Evolutionary conservation across 495 filamentous ascomycete genomes (phyloP).

Genomic region (Penicillium fimorum): DNA sequence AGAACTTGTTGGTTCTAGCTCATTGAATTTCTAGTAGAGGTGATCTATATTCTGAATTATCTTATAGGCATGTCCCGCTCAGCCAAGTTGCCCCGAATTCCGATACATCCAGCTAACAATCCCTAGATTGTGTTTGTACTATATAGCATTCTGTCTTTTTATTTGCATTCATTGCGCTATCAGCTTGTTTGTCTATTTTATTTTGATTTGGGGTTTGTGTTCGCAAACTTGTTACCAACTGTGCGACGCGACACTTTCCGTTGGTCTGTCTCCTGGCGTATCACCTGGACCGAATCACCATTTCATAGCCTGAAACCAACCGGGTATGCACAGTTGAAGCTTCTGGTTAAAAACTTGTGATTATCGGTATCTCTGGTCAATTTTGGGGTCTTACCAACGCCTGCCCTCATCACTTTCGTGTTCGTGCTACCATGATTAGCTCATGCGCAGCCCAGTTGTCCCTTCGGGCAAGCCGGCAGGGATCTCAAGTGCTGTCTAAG

Average conservation of each 20-base stretch:
- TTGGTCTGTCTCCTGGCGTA: background rate
- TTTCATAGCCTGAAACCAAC: background rate
- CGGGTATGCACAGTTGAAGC: background rate
- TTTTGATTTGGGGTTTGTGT: background rate
- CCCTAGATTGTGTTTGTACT: constrained; percentile 9
- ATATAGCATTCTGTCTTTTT: constrained; percentile 5
- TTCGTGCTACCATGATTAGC: constrained; percentile 21
- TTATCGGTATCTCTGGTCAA: background rate
- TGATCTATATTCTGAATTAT: background rate
- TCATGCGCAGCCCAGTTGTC: constrained; percentile 9
- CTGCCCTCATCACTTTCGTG: constrained; percentile 4
- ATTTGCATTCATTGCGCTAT: constrained; percentile 1
- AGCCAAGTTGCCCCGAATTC: background rate
- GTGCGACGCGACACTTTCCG: background rate
- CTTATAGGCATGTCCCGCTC: background rate
- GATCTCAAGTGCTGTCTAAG: constrained; percentile 1
- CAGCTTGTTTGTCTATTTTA: background rate
- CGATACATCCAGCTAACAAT: constrained; percentile 3
- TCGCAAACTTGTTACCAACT: background rate
- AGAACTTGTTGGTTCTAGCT: constrained; percentile 2
- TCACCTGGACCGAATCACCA: background rate
- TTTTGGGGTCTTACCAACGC: background rate
- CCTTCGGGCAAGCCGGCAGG: constrained; percentile 13
- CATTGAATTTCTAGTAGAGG: background rate
- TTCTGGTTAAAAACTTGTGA: background rate